phyloP scores from a whole-genome alignment of 495 filamentous ascomycete species.

The Podospora comata region DNA sequence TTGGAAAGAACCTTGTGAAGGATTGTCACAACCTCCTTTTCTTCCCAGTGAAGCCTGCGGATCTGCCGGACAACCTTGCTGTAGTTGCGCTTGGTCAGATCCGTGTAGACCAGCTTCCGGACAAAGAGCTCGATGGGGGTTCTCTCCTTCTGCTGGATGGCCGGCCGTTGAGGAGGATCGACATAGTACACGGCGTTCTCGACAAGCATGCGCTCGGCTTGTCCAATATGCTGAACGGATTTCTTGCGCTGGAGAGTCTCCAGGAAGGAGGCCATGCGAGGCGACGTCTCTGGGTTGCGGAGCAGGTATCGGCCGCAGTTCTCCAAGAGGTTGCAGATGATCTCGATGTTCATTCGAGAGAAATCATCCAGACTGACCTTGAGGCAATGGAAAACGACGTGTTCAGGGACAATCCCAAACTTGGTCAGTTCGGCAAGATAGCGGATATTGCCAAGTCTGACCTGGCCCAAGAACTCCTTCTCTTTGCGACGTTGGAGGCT shows the following conservation, averaged over 20 bases:
- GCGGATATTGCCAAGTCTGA: slow-evolving; percentile 89
- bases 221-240: slow-evolving; percentile 86
- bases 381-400: slow-evolving; percentile 97
- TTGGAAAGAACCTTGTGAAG: slow-evolving; percentile 92
- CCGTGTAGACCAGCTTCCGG: slow-evolving; percentile 82
- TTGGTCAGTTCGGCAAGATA: slow-evolving; percentile 98
- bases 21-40: slow-evolving; percentile 77
- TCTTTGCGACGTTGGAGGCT: slow-evolving; percentile 97
- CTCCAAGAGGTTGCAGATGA: slow-evolving; percentile 94
- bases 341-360: slow-evolving; percentile 97
- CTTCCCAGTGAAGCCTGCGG: slow-evolving; percentile 95
- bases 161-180: slow-evolving; percentile 87
- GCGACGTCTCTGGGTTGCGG: slow-evolving; percentile 88
- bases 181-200: slow-evolving; percentile 99
- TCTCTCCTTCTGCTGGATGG: slow-evolving; percentile 93
- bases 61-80: slow-evolving; percentile 90
- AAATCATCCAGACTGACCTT: slow-evolving; percentile 98
- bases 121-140: slow-evolving; percentile 91
- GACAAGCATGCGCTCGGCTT: slow-evolving; percentile 95
- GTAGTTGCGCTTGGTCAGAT: slow-evolving; percentile 91
- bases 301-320: slow-evolving; percentile 95
- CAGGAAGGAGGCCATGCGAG: slow-evolving; percentile 87
- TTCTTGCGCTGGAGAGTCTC: slow-evolving; percentile 97
- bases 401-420: slow-evolving; percentile 95
- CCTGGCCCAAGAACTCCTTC: slow-evolving; percentile 94